Percentiles rank a stretch among this genome's conserved stretches.
Evolutionary conservation across 164 flowering plant genomes (phyloP).

Genomic region (Pachysandra terminalis): DNA sequence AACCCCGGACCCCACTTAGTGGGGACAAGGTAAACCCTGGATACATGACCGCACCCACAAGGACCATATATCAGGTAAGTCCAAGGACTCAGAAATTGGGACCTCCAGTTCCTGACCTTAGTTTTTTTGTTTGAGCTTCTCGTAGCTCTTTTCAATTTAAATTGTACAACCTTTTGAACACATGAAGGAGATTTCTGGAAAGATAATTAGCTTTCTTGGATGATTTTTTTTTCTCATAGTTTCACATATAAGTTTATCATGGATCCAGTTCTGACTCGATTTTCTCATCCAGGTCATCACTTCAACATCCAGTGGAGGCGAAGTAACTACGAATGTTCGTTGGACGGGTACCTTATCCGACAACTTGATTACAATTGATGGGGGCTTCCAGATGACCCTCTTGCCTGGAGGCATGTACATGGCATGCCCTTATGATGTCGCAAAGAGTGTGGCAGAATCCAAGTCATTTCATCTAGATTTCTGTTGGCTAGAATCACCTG

Average conservation of each 20-base stretch:
- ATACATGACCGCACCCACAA: too few relatives aligned
- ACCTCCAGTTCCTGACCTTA: too few relatives aligned
- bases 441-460: constrained; percentile 59
- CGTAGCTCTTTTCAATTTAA: neutral
- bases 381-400: constrained; percentile 69
- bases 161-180: too few relatives aligned
- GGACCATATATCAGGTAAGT: too few relatives aligned
- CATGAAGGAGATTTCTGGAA: too few relatives aligned
- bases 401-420: constrained; percentile 92
- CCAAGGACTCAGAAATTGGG: too few relatives aligned
- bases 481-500: constrained; percentile 79
- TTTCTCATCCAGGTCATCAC: constrained; percentile 48
- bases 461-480: constrained; percentile 88
- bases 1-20: too few relatives aligned
- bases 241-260: neutral
- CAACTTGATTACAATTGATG: constrained; percentile 61
- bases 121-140: too few relatives aligned
- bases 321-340: constrained; percentile 56
- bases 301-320: constrained; percentile 38
- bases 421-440: constrained; percentile 74
- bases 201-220: too few relatives aligned
- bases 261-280: constrained; percentile 9
- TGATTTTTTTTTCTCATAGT: too few relatives aligned
- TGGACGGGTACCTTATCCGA: constrained; percentile 65
- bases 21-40: too few relatives aligned